Base-by-base conservation (phyloP, 257 asterid genomes). In the Henckelia pumila region DNA sequence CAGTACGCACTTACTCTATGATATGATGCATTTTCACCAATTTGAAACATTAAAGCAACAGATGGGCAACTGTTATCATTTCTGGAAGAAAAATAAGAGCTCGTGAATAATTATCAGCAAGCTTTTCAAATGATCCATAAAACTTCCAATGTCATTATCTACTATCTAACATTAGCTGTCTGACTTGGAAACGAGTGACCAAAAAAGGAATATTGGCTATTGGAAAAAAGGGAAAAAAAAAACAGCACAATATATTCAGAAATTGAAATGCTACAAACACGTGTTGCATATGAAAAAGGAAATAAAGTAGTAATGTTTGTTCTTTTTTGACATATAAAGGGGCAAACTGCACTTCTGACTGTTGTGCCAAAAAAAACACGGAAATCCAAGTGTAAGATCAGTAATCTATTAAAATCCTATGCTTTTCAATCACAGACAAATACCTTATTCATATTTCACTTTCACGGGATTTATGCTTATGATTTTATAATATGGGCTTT, bases 1-100 rank as follows among this genome's bases (percentile, higher is more conserved):
- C 21, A 40, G 21, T 37, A 35, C 59, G 56, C 67, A 72, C 86
- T 69, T 74, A 86, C 93, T 53, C 80, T 84, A 67, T 84, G 85
- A 71, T 86, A 82, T 47, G 89, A 47, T 24, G 93, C 89, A 75
- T 78, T 86, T 73, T 80, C 86, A 56, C 89, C 88, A 69, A 84
- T 76, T 73, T 82, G 89, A 72, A 86, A 86, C 93, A 84, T 86
- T 17, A 86, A 71, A 58, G 89, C 79, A 66, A 84, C 85, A 4
- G 89, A 86, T 32, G 88, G 79, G 23, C 85, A 78, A 62, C 77
- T 81, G 56, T 57, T 76, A 59, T 75, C 70, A 24, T 81, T 82
- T 59, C 93, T 84, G 83, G 76, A 83, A 57, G 56, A 64, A n/a
- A 20, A 61, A 55, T 58, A 70, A 74, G 11, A 62, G 61, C n/a